These are phyloP conservation scores for Venturia asperata DNA, from an alignment of 2,329 filamentous ascomycete genomes.

Conservation along the genomic window DNA sequence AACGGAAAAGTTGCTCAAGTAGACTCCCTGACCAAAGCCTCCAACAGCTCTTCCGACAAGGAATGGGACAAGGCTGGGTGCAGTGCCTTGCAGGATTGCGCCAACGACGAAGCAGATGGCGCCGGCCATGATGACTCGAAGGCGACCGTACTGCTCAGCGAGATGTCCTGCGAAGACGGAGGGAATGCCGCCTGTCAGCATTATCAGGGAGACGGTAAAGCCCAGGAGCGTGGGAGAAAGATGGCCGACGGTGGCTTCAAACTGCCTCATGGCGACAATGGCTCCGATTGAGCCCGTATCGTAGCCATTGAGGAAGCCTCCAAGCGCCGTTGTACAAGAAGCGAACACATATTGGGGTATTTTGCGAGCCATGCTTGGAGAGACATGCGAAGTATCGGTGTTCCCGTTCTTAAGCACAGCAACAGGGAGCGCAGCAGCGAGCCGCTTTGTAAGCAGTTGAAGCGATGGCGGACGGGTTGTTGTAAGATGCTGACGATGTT, in stretches of 20 bases:
- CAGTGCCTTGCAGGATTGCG: conserved; percentile 45
- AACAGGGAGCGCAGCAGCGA: neutral
- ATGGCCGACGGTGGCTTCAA: conserved; percentile 43
- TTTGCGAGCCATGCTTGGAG: neutral
- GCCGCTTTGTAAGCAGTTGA: too few species aligned
- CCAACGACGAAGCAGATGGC: conserved; percentile 48
- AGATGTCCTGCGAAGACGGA: conserved; percentile 52
- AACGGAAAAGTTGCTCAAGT: conserved; percentile 50
- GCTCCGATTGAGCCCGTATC: conserved; percentile 54
- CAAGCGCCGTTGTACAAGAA: conserved; percentile 24
- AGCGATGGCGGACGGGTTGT: too few species aligned
- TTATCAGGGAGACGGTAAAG: conserved; percentile 52
- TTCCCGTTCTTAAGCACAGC: neutral
- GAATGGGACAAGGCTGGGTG: conserved; percentile 45
- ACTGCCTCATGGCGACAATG: conserved; percentile 52
- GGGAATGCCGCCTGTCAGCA: conserved; percentile 49
- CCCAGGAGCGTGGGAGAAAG: conserved; percentile 49
- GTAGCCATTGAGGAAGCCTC: conserved; percentile 26
- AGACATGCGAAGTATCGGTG: neutral
- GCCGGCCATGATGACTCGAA: conserved; percentile 44
- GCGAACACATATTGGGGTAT: conserved; percentile 22
- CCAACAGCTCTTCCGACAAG: conserved; percentile 48
- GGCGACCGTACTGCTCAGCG: conserved; percentile 49
- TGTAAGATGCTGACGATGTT: too few species aligned
- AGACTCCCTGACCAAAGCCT: conserved; percentile 55